A percentile compares a stretch with the other conserved stretches of the same genome.
These are phyloP conservation scores for Amanita exitialis DNA, from an alignment of 768 basidiomycete species.

Conservation along the genomic window DNA sequence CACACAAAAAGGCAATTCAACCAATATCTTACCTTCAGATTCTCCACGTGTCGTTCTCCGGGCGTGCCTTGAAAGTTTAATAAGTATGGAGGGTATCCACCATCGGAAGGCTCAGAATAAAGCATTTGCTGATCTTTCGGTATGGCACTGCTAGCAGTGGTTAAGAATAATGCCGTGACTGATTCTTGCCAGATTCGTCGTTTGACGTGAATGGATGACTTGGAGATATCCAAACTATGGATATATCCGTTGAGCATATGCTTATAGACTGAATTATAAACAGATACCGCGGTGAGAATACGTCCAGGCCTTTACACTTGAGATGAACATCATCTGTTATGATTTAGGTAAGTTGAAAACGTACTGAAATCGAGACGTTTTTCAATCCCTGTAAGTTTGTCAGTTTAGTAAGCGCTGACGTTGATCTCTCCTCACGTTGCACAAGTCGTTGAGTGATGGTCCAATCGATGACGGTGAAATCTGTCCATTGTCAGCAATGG, in stretches of 20 bases:
- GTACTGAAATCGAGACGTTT: slow-evolving; percentile 68
- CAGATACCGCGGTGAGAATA: slow-evolving; percentile 64
- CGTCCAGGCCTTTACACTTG: slow-evolving; percentile 49
- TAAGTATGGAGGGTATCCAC: slow-evolving; percentile 60
- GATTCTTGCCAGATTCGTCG: slow-evolving; percentile 79
- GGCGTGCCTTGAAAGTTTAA: slow-evolving; percentile 52
- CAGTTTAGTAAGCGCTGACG: neutral
- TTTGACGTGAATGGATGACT: slow-evolving; percentile 47
- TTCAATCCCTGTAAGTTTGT: slow-evolving; percentile 31
- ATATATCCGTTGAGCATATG: neutral
- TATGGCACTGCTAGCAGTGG: slow-evolving; percentile 47
- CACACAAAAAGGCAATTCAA: too few species aligned
- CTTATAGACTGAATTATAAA: neutral
- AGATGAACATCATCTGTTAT: neutral
- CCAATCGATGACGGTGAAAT: slow-evolving; percentile 55
- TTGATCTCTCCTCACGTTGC: slow-evolving; percentile 38
- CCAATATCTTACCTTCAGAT: slow-evolving; percentile 47
- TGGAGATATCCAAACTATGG: slow-evolving; percentile 45
- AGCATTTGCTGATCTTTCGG: slow-evolving; percentile 44
- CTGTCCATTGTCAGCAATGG: slow-evolving; percentile 22
- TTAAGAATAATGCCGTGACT: slow-evolving; percentile 55
- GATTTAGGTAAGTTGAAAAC: slow-evolving; percentile 15
- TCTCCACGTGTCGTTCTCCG: slow-evolving; percentile 67
- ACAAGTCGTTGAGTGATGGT: slow-evolving; percentile 40
- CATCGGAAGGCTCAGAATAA: slow-evolving; percentile 47